Conservation (phyloP, 352 stramenopile species). For the Globisporangium uncinulatum region DNA sequence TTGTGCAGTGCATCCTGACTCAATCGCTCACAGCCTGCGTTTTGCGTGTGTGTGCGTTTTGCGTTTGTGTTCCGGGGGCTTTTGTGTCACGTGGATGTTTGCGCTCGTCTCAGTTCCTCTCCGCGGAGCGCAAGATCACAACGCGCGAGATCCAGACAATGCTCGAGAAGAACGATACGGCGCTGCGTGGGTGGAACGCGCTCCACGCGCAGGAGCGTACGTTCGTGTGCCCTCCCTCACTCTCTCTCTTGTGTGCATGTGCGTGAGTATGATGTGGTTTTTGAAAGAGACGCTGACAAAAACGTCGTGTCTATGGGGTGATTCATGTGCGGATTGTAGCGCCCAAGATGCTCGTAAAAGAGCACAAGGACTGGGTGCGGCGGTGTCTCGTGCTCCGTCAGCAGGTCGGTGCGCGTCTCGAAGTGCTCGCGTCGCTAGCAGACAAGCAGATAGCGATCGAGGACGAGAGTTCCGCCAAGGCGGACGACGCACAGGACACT, state of each 20-base stretch:
- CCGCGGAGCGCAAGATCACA: constrained; percentile 45
- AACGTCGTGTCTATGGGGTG: not conserved
- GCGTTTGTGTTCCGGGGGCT: not conserved
- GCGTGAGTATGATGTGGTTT: no score
- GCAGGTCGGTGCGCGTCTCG: constrained; percentile 65
- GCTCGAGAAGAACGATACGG: constrained; percentile 84
- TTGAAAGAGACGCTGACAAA: not conserved
- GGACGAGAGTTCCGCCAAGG: constrained; percentile 18
- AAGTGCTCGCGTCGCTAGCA: constrained; percentile 69
- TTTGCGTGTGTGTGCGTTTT: not conserved
- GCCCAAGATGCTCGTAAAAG: constrained; percentile 33
- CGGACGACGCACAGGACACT: not conserved
- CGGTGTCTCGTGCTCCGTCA: constrained; percentile 60
- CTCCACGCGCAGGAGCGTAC: constrained; percentile 74
- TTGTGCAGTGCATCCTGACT: not conserved
- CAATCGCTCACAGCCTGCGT: no score
- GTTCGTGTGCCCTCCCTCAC: constrained; percentile 6
- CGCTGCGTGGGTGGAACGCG: constrained; percentile 63
- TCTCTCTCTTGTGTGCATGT: no score
- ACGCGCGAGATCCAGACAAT: constrained; percentile 69
- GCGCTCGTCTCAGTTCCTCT: constrained; percentile 20
- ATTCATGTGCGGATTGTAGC: constrained; percentile 19
- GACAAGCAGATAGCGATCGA: constrained; percentile 76
- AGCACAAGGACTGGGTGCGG: constrained; percentile 73
- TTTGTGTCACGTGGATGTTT: not conserved